phyloP scores from a whole-genome alignment of 2,329 filamentous ascomycete species.

The Pseudogymnoascus sp. region DNA sequence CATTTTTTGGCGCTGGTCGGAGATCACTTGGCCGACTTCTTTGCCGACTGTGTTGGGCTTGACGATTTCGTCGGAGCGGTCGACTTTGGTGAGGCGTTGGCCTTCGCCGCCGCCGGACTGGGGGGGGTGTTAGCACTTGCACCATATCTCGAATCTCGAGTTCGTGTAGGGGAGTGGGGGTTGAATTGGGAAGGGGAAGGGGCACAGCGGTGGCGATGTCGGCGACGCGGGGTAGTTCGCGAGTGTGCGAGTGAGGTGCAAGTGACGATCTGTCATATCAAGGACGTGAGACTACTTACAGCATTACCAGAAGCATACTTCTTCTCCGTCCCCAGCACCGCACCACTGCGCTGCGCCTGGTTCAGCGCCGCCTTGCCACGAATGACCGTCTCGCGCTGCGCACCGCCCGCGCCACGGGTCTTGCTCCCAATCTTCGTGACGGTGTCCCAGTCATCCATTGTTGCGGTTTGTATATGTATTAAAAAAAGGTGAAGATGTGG shows the following conservation, averaged over 20 bases:
- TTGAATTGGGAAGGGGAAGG: background rate
- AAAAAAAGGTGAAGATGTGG: background rate
- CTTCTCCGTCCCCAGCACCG: slow-evolving; percentile 81
- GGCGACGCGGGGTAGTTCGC: background rate
- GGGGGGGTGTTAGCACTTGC: slow-evolving; percentile 33
- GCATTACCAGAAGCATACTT: slow-evolving; percentile 74
- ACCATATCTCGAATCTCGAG: too few species aligned
- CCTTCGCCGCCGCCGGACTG: slow-evolving; percentile 58
- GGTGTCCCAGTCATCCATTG: slow-evolving; percentile 73
- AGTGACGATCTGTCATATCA: background rate
- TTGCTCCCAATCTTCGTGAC: slow-evolving; percentile 93
- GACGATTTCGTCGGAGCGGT: slow-evolving; percentile 93
- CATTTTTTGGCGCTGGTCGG: slow-evolving; percentile 67
- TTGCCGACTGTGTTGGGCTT: slow-evolving; percentile 88
- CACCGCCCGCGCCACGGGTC: slow-evolving; percentile 57
- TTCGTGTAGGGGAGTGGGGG: slow-evolving; percentile 11
- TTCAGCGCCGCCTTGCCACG: slow-evolving; percentile 78
- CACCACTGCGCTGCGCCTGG: slow-evolving; percentile 75
- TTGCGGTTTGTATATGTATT: slow-evolving; percentile 18
- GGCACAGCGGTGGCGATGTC: background rate
- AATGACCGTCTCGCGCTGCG: slow-evolving; percentile 76
- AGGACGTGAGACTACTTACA: slow-evolving; percentile 44
- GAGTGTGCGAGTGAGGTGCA: background rate
- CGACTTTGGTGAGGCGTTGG: slow-evolving; percentile 94
- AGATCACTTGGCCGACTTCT: slow-evolving; percentile 75